These are phyloP conservation scores for Salinomyces thailandicus DNA, from an alignment of 2,329 filamentous ascomycete genomes.

Conservation along the genomic window DNA sequence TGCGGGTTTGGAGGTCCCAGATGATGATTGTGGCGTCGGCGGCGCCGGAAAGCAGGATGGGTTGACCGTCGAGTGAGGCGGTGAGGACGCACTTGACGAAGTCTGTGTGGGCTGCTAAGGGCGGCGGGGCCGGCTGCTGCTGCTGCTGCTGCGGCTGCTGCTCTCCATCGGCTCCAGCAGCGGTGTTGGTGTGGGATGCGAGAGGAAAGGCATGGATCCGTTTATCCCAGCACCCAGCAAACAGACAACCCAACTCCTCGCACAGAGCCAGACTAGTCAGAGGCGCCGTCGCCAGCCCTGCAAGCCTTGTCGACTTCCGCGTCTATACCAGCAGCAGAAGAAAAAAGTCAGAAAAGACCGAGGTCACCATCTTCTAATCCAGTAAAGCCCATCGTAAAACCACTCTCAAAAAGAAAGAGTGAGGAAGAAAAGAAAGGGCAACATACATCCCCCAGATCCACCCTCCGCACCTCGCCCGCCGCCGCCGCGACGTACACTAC, in stretches of 20 bases:
- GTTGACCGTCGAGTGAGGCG: conserved; percentile 48
- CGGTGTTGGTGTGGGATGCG: no score
- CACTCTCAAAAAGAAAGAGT: no score
- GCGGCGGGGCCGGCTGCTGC: conserved; percentile 1
- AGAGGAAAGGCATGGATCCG: conserved; percentile 52
- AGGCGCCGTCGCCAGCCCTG: no score
- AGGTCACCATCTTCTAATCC: no score
- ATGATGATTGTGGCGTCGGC: conserved; percentile 49
- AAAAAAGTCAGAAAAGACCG: no score
- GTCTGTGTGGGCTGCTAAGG: conserved; percentile 58
- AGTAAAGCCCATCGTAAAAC: no score
- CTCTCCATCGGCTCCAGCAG: no score
- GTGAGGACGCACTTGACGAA: conserved; percentile 78
- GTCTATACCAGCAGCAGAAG: no score
- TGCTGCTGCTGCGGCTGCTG: conserved; percentile 48
- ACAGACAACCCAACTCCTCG: conserved; percentile 46
- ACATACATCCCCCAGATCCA: no score
- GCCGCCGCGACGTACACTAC: conserved; percentile 75
- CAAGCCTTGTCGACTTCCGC: no score
- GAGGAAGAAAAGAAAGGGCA: no score
- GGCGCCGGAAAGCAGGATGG: conserved; percentile 41
- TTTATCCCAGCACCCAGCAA: conserved; percentile 93
- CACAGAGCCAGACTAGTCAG: conserved; percentile 66
- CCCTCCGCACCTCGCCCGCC: conserved; percentile 63
- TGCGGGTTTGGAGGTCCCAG: conserved; percentile 63